phyloP scores from a whole-genome alignment of 225 moss, liverwort and hornwort species.

The Pseudoscleropodium purum region DNA sequence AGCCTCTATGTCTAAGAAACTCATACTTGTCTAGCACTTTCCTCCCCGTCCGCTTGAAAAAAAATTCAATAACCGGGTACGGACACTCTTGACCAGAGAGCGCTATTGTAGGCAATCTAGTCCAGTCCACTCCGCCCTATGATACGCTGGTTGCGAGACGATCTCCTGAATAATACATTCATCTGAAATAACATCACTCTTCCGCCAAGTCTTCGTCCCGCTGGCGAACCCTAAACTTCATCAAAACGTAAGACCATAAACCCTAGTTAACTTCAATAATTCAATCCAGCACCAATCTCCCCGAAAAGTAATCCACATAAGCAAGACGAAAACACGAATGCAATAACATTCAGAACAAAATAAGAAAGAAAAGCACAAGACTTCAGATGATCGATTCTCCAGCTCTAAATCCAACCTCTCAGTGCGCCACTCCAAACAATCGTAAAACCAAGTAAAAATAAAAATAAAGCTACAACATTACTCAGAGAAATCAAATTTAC shows the following conservation, averaged over 20 bases:
- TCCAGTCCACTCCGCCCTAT: not conserved
- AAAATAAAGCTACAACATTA: not conserved
- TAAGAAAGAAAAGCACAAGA: not conserved
- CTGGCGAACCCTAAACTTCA: not conserved
- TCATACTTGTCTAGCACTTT: conserved; percentile 34
- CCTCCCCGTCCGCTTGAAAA: not conserved
- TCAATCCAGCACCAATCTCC: not conserved
- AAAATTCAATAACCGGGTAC: not conserved
- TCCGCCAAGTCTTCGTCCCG: not conserved
- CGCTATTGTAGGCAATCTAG: not conserved
- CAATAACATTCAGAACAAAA: not conserved
- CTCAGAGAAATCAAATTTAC: not conserved
- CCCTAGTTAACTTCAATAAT: not conserved
- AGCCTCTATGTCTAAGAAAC: conserved; percentile 85
- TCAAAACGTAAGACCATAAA: not conserved
- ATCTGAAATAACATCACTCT: not conserved
- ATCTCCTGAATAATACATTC: not conserved
- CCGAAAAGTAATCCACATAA: not conserved
- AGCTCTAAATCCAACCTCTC: not conserved
- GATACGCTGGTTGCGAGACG: not conserved
- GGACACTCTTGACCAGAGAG: not conserved
- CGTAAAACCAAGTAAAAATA: too few species aligned
- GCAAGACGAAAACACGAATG: not conserved
- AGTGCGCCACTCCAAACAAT: not conserved
- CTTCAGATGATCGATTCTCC: not conserved